Conservation (phyloP, 1,139 yeast species). For the Diutina pseudorugosa region DNA sequence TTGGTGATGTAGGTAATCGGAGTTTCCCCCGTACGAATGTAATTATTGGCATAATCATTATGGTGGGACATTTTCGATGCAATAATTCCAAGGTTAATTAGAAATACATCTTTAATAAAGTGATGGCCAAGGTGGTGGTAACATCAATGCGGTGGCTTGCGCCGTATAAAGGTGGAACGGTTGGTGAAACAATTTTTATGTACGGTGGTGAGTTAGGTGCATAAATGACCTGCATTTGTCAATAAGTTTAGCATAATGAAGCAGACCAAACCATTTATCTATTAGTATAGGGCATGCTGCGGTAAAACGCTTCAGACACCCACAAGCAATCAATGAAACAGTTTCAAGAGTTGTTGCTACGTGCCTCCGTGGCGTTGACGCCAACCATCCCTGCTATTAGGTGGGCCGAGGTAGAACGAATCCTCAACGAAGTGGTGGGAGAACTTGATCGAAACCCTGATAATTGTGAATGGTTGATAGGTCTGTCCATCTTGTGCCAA, state of each 20-base stretch:
- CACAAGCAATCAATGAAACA: not conserved
- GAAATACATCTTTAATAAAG: not conserved
- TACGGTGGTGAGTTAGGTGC: not conserved
- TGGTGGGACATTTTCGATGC: not conserved
- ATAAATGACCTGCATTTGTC: not conserved
- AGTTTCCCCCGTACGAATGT: conserved; percentile 41
- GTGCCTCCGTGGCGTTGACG: not conserved
- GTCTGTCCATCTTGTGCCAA: not conserved
- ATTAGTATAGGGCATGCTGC: not conserved
- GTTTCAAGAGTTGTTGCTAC: not conserved
- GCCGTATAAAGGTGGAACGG: not conserved
- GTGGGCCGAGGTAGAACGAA: not conserved
- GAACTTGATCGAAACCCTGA: not conserved
- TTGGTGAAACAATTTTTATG: not conserved
- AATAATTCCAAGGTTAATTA: too few relatives aligned
- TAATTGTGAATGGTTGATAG: not conserved
- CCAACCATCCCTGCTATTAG: not conserved
- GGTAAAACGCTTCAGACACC: not conserved
- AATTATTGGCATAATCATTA: conserved; percentile 65
- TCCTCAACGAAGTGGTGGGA: not conserved
- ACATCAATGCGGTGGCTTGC: not conserved
- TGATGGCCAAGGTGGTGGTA: too few relatives aligned
- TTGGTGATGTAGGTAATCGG: conserved; percentile 63
- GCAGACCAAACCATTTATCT: not conserved
- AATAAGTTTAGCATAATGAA: not conserved